Base-by-base conservation (phyloP, 208 protist species). In the Trypanosoma scelopori region DNA sequence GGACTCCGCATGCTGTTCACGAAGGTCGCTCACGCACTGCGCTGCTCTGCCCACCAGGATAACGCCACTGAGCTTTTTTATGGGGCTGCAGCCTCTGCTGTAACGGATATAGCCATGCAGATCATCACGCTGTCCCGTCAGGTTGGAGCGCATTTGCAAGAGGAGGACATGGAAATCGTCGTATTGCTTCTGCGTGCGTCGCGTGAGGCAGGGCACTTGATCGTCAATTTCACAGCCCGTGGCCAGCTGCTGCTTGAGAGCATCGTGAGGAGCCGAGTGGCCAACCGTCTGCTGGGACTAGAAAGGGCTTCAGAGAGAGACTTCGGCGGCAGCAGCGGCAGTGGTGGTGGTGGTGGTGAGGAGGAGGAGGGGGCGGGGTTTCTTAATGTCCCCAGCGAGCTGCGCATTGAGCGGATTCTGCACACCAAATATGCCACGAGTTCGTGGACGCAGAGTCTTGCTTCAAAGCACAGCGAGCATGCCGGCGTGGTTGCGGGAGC, bases 191-290 rank as follows among this genome's bases (percentile, higher is more conserved):
- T 94, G 45, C 85, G 88, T 5, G 80, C 82, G 3, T 78, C 82
- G 15, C 74, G 88, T 42, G 75, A 73, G 39, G 39, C 68, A 25
- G 82, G 83, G 2, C 88, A 94, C 55, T 70, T 76, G 27, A 64
- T 84, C 18, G 35, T 78, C 18, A 74, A 70, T 15, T 72, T 73
- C 66, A 60, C 70, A 12, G 71, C 64, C n/a, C 80, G 84, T 16
- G 85, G 87, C 63, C 71, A 85, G 56, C 52, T 91, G 48, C 56
- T 91, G 32, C 55, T 94, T 58, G 82, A 87, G 47, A 86, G 72
- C 55, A 62, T 60, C 50, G 69, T 85, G 35, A 78, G 87, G 55
- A 81, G 77, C 42, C 76, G 78, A 20, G 56, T 74, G 9, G 72
- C 85, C 41, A 70, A 74, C 49, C 71, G 71, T 43, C 53, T 93